These are phyloP conservation scores for Chaetomiaceae sp. DNA, from an alignment of 2,329 filamentous ascomycete species.

Conservation along the genomic window DNA sequence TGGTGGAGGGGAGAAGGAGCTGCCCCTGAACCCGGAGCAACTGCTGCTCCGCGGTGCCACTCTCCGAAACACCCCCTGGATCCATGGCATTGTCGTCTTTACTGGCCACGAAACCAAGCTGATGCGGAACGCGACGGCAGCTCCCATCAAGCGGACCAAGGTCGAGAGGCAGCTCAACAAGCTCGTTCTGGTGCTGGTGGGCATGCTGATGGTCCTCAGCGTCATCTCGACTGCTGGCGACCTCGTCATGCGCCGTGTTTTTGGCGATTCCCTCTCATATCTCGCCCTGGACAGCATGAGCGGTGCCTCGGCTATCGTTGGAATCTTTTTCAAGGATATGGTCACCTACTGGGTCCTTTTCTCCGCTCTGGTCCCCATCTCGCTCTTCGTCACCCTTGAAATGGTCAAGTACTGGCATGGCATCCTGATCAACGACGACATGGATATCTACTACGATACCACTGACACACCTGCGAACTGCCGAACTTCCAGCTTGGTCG, in stretches of 20 bases:
- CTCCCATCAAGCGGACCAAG: conserved; percentile 95
- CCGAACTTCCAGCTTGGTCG: conserved; percentile 90
- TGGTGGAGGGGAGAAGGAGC: conserved; percentile 87
- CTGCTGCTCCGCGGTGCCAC: conserved; percentile 89
- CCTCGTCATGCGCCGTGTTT: conserved; percentile 67
- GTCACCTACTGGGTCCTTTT: conserved; percentile 99
- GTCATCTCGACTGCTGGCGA: conserved; percentile 90
- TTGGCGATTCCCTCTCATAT: conserved; percentile 62
- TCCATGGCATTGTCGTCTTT: conserved; percentile 93
- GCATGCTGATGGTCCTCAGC: conserved; percentile 76
- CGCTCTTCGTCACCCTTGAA: conserved; percentile 94
- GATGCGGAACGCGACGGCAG: conserved; percentile 96
- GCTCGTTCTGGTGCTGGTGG: conserved; percentile 85
- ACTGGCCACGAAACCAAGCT: conserved; percentile 97
- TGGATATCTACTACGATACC: conserved; percentile 96
- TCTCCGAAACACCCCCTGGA: conserved; percentile 92
- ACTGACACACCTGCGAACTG: conserved; percentile 95
- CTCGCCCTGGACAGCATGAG: conserved; percentile 61
- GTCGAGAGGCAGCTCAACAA: conserved; percentile 92
- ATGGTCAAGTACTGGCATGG: conserved; percentile 97
- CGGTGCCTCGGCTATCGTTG: conserved; percentile 50
- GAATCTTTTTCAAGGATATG: conserved; percentile 87
- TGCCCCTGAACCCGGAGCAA: conserved; percentile 86
- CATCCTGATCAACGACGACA: conserved; percentile 94
- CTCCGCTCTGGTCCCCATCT: conserved; percentile 93